Percentiles rank a stretch among this genome's conserved stretches.
Conservation (phyloP, 306 rosid genomes). For the Crotalaria pallida region DNA sequence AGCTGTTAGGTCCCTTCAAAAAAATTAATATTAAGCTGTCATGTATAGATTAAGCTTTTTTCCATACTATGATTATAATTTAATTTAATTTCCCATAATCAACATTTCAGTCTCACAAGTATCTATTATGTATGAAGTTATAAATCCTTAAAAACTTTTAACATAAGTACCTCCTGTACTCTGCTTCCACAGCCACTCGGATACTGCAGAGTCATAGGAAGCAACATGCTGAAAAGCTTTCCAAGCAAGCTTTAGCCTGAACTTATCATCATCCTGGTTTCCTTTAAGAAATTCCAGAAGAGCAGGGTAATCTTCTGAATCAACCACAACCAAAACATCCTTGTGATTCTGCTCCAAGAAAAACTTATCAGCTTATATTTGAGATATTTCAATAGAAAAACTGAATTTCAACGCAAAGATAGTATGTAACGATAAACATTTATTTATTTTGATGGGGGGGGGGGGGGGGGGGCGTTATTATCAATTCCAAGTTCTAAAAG, state of each 20-base stretch:
- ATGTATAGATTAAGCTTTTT: not conserved
- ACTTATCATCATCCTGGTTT: conserved; percentile 50
- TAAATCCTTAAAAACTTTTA: not conserved
- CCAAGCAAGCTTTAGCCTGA: conserved; percentile 86
- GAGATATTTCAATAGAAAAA: not conserved
- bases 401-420: not conserved
- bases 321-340: conserved; percentile 91
- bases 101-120: not conserved
- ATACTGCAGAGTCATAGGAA: conserved; percentile 87
- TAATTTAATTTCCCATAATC: not conserved
- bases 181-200: conserved; percentile 98
- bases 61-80: not conserved
- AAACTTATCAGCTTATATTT: conserved; percentile 2
- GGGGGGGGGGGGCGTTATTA: not conserved
- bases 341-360: conserved; percentile 66
- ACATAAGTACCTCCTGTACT: conserved; percentile 50
- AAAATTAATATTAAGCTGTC: not conserved
- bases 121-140: not conserved
- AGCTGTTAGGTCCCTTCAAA: too few relatives aligned
- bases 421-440: not conserved
- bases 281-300: conserved; percentile 71
- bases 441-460: too few relatives aligned
- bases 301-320: conserved; percentile 75
- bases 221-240: conserved; percentile 92
- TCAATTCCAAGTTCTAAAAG: conserved; percentile 2